Evolutionary conservation across 169 alveolate species (phyloP), one percentile per base, ranked within the genome.

Genomic region (Plasmodium malariae): DNA sequence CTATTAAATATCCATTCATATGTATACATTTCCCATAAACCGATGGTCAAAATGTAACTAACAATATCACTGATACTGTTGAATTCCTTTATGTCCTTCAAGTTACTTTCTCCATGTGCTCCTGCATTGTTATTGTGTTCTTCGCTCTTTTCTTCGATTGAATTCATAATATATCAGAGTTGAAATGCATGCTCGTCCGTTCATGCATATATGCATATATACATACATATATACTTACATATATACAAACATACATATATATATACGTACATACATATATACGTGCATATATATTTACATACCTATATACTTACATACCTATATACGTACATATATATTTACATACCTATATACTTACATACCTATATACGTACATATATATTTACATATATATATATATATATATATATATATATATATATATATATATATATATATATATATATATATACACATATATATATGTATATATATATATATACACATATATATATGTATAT

Each of bases 11-110:
- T 21, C 89, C 89, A 78, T 26, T 78, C 89, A 40, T 78, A 78
- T 5, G 89, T 78, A 54, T 78, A 78, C 80, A 78, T 78, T 45
- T 78, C 89, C 89, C 89, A 78, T 34, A 78, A 36, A 0, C 89
- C 89, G 5, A 78, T 40, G 24, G 72, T 78, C 45, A 78, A 7
- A 62, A 78, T 62, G 36, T 78, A 63, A n/a, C 40, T 78, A 36
- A 78, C 62, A 17, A 78, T 78, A 54, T 78, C 68, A 45, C 26
- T 78, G 24, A 78, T 62, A 54, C 49, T 78, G 24, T 78, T 63
- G 55, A 40, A 78, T 12, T 49, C 74, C 30, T 78, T 78, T 78
- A 78, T 26, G 37, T 62, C 73, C 26, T 63, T 78, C 24, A 62
- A 28, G 14, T n/a, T 60, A 26, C 30, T 68, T 57, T 59, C 60